Conservation (phyloP, 331 rosid genomes). For the Malus hybrid region DNA sequence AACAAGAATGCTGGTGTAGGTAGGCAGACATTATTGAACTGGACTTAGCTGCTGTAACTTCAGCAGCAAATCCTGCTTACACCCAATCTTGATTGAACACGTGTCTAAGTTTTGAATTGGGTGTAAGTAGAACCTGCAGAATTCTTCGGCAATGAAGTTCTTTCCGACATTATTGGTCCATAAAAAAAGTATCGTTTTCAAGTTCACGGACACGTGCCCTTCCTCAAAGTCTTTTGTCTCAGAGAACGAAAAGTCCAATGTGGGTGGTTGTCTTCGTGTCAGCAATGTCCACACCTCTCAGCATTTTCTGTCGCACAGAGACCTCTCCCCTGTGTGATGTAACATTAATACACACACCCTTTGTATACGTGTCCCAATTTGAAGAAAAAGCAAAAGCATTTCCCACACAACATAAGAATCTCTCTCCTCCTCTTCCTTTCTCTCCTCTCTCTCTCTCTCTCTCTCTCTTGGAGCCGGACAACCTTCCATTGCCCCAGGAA, state of each 20-base stretch:
- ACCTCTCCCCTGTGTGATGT: constrained; percentile 9
- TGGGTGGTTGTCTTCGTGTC: constrained; percentile 14
- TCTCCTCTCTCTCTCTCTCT: neutral
- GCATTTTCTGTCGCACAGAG: constrained; percentile 27
- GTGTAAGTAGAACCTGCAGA: no score
- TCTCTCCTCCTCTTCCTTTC: neutral
- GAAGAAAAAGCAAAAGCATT: neutral
- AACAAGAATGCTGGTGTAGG: neutral
- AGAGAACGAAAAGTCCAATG: constrained; percentile 25
- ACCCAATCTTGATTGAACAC: no score
- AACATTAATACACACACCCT: neutral
- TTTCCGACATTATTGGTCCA: neutral
- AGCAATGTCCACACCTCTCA: neutral
- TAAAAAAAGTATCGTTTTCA: neutral
- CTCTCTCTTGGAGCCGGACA: constrained; percentile 2
- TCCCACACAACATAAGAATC: neutral
- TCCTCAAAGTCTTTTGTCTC: neutral
- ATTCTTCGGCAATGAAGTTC: no score
- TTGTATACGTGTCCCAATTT: constrained; percentile 32
- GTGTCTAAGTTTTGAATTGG: no score
- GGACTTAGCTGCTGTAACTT: no score
- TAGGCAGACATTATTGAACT: neutral
- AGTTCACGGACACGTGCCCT: constrained; percentile 20
- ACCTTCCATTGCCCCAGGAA: neutral
- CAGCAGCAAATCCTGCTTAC: no score